phyloP scores from a whole-genome alignment of 768 basidiomycete species.

The Leccinum disarticulatum region DNA sequence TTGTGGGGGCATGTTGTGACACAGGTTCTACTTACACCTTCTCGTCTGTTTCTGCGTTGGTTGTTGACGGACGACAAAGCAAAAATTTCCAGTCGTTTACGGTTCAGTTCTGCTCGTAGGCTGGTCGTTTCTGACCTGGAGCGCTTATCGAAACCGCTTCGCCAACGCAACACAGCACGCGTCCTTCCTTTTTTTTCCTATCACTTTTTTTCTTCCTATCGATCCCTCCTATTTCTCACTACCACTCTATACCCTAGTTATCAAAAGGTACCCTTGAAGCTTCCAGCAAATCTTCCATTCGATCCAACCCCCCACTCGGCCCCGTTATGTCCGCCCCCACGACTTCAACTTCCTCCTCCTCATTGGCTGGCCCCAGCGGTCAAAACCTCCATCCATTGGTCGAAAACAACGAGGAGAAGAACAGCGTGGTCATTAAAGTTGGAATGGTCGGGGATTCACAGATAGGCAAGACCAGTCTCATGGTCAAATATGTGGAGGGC shows the following conservation, averaged over 20 bases:
- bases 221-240: conserved; percentile 26
- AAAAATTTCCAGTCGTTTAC: conserved; percentile 27
- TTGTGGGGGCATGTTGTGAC: conserved; percentile 15
- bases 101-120: conserved; percentile 29
- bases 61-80: conserved; percentile 36
- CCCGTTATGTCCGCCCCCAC: conserved; percentile 50
- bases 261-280: conserved; percentile 19
- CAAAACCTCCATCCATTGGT: conserved; percentile 49
- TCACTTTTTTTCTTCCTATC: conserved; percentile 32
- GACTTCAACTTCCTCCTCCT: conserved; percentile 44
- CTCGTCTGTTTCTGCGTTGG: conserved; percentile 33
- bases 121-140: conserved; percentile 32
- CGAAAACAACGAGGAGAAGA: conserved; percentile 74
- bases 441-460: conserved; percentile 99
- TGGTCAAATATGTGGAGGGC: conserved; percentile 99
- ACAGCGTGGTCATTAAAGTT: conserved; percentile 95
- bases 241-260: conserved; percentile 28
- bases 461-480: conserved; percentile 98
- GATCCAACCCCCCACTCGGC: conserved; percentile 18
- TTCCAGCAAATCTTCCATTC: conserved; percentile 18
- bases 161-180: conserved; percentile 34
- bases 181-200: conserved; percentile 37
- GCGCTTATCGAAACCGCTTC: conserved; percentile 36
- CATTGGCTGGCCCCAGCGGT: conserved; percentile 50
- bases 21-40: neutral